phyloP scores from a whole-genome alignment of 2,329 filamentous ascomycete genomes.

The Neodidymelliopsis sp. region DNA sequence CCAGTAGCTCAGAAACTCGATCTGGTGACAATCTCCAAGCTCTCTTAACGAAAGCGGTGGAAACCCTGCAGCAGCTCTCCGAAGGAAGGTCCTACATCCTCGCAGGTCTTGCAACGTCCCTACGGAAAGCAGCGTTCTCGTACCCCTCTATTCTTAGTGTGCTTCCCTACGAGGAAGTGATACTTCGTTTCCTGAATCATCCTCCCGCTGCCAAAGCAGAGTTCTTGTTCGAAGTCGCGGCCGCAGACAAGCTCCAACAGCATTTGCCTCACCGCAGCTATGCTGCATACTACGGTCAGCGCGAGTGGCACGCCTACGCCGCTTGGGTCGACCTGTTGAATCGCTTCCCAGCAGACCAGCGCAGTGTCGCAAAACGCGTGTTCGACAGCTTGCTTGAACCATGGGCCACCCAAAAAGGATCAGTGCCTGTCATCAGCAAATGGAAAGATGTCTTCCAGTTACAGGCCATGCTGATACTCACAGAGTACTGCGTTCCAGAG shows the following conservation, averaged over 20 bases:
- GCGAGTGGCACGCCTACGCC: constrained; percentile 54
- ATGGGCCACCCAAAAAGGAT: constrained; percentile 54
- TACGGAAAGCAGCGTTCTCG: constrained; percentile 42
- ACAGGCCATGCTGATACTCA: constrained; percentile 55
- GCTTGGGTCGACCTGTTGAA: constrained; percentile 55
- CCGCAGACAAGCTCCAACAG: constrained; percentile 42
- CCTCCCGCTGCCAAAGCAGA: constrained; percentile 54
- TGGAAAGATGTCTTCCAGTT: constrained; percentile 60
- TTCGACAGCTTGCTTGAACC: constrained; percentile 50
- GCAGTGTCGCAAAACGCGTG: constrained; percentile 33
- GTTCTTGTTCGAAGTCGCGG: constrained; percentile 55
- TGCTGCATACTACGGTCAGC: constrained; percentile 54
- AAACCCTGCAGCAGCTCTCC: constrained; percentile 36
- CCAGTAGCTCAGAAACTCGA: not conserved
- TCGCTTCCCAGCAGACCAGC: constrained; percentile 44
- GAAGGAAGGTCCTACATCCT: constrained; percentile 48
- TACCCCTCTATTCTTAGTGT: constrained; percentile 38
- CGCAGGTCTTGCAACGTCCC: constrained; percentile 35
- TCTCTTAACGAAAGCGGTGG: constrained; percentile 36
- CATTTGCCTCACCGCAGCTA: constrained; percentile 47
- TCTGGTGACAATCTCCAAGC: constrained; percentile 14
- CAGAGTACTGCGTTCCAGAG: constrained; percentile 46
- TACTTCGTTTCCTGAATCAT: constrained; percentile 50
- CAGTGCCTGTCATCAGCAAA: constrained; percentile 54
- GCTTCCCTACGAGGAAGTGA: constrained; percentile 50